These are phyloP conservation scores for Tricholoma matsutake DNA, from an alignment of 768 basidiomycete species.

Conservation along the genomic window DNA sequence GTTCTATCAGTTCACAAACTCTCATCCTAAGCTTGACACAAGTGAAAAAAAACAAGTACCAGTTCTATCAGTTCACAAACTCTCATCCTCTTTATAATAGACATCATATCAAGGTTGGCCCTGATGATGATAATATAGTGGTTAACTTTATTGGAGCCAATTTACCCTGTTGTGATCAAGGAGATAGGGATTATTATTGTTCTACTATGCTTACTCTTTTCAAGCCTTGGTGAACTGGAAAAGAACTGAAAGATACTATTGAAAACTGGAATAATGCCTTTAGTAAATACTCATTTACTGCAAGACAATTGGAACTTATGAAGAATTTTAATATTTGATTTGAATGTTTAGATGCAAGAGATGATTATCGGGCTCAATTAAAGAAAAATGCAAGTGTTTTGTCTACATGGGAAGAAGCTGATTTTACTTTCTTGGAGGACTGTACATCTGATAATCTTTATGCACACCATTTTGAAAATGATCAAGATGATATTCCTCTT, in stretches of 20 bases:
- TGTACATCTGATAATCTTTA: not conserved
- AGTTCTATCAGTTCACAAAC: no score
- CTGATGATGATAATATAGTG: no score
- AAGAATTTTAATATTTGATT: slow-evolving; percentile 24
- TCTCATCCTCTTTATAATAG: no score
- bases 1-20: no score
- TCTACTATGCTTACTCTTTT: no score
- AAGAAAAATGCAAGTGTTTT: not conserved
- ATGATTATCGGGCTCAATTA: slow-evolving; percentile 20
- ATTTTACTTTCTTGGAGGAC: not conserved
- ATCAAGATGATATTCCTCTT: not conserved
- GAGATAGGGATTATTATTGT: no score
- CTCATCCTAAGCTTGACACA: no score
- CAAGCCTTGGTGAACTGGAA: slow-evolving; percentile 17
- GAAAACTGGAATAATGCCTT: slow-evolving; percentile 22
- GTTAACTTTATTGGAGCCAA: no score
- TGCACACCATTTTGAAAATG: not conserved
- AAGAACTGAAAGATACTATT: slow-evolving; percentile 15
- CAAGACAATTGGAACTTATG: slow-evolving; percentile 16
- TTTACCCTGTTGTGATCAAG: no score
- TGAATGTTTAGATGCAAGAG: slow-evolving; percentile 26
- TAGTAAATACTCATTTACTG: slow-evolving; percentile 13
- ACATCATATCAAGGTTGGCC: no score
- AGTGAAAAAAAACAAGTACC: no score
- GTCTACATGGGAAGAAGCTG: slow-evolving; percentile 4